Conservation (phyloP, 331 rosid genomes). For the Dryas integrifolia region DNA sequence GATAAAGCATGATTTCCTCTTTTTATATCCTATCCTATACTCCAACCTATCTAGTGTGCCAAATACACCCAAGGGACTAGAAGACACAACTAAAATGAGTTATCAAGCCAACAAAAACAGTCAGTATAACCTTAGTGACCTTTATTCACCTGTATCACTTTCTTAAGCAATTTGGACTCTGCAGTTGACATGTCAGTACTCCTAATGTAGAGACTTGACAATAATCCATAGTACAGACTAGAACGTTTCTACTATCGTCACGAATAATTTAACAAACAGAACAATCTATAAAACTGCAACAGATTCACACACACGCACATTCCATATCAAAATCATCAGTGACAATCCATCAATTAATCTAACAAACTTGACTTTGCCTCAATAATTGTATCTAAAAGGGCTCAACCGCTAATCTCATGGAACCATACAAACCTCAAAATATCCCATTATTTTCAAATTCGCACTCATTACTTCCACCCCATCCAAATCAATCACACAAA, state of each 20-base stretch:
- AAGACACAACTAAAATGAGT: too few species aligned
- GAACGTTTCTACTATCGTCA: too few species aligned
- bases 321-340: background rate
- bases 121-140: too few species aligned
- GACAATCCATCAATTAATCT: background rate
- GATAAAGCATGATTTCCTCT: too few species aligned
- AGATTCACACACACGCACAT: background rate
- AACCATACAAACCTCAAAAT: background rate
- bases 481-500: background rate
- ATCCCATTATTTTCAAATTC: background rate
- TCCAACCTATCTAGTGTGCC: too few species aligned
- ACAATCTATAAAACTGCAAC: background rate
- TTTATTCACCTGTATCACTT: background rate
- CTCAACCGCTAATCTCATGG: background rate
- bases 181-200: background rate
- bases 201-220: background rate
- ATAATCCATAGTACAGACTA: too few species aligned
- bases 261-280: too few species aligned
- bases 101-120: too few species aligned
- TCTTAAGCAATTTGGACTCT: background rate
- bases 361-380: too few species aligned
- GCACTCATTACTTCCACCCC: too few species aligned
- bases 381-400: background rate
- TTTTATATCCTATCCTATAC: too few species aligned
- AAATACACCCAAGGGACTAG: too few species aligned